A percentile compares a stretch with the other conserved stretches of the same genome.
These are phyloP conservation scores for Ophiosphaerella korrae DNA, from an alignment of 2,329 filamentous ascomycete genomes.

Conservation along the genomic window DNA sequence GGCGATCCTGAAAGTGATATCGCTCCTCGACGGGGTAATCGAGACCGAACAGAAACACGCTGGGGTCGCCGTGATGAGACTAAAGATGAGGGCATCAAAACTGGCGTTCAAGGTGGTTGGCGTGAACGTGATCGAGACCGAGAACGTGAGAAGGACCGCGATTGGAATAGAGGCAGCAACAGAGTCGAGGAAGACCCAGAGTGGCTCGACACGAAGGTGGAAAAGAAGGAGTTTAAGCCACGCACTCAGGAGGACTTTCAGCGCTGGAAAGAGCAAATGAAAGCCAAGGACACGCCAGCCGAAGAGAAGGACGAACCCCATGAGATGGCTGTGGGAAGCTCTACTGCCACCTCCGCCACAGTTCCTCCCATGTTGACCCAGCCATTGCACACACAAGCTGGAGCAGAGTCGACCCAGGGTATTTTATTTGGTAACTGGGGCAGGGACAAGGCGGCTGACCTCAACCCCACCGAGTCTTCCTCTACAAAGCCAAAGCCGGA, in stretches of 20 bases:
- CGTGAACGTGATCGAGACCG: conserved; percentile 51
- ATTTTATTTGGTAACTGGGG: conserved; percentile 74
- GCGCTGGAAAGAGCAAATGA: conserved; percentile 93
- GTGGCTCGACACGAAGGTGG: conserved; percentile 75
- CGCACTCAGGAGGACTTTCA: conserved; percentile 92
- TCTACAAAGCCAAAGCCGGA: conserved; percentile 57
- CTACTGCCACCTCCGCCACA: conserved; percentile 24
- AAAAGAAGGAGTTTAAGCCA: conserved; percentile 69
- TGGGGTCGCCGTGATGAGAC: conserved; percentile 70
- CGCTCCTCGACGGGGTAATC: conserved; percentile 63
- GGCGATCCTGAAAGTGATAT: conserved; percentile 50
- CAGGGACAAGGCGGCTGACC: conserved; percentile 55
- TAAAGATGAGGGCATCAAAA: conserved; percentile 53
- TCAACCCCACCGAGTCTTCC: conserved; percentile 26
- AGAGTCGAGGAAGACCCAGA: conserved; percentile 74
- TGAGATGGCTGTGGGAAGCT: conserved; percentile 23
- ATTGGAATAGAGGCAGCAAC: conserved; percentile 59
- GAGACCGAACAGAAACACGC: conserved; percentile 70
- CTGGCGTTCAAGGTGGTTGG: conserved; percentile 62
- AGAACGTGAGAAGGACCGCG: conserved; percentile 52
- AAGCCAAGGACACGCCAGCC: conserved; percentile 60
- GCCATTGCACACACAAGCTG: conserved; percentile 60
- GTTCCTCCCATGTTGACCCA: conserved; percentile 49
- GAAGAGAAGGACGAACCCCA: conserved; percentile 54
- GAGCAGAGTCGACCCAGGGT: conserved; percentile 71